Evolutionary conservation across 139 green algal species (phyloP), one percentile per base, ranked within the genome.

Genomic region (Limnomonas spitsbergensis): DNA sequence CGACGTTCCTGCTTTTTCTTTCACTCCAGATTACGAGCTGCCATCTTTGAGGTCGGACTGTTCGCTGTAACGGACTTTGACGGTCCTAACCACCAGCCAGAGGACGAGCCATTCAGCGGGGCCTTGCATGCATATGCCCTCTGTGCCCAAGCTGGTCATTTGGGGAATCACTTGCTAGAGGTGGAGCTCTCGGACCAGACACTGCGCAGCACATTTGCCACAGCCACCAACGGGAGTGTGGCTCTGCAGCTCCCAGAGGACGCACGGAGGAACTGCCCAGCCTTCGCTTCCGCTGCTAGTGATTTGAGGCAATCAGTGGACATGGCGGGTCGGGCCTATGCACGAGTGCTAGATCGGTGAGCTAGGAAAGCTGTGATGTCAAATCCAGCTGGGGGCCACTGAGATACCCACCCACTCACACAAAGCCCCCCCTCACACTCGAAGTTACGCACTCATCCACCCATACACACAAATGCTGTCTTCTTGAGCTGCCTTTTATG

Each of bases 171-270:
- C 27, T 34, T 72, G 27, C 61, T 36, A 7, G 61, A 34, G 26
- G 61, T 37, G 26, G 27, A 72, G 29, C 39, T 83, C 54, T 61
- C 69, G 0, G 61, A 83, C 36, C 69, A 72, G 35, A 66, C 79
- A 1, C 4, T 1, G 2, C 40, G 73, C 3, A 66, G 7, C 32
- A 83, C 79, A 0, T 37, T 83, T 3, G 79, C 79, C 34, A 75
- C 79, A 14, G 66, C 40, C 0, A 83, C 79, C 61, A 73, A 72
- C 34, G 3, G 2, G 3, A 75, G 53, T 40, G 3, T 40, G 9
- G 29, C 42, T 7, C 31, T 54, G 72, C 40, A 71, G 42, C 66
- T 83, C 2, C 61, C 72, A 0, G 72, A 32, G 0, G 40, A 32
- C 40, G 34, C 47, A 0, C 1, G 32, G 6, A 4, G 1, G 0